phyloP scores from a whole-genome alignment of 2,329 filamentous ascomycete genomes.

The Monilinia fructigena region DNA sequence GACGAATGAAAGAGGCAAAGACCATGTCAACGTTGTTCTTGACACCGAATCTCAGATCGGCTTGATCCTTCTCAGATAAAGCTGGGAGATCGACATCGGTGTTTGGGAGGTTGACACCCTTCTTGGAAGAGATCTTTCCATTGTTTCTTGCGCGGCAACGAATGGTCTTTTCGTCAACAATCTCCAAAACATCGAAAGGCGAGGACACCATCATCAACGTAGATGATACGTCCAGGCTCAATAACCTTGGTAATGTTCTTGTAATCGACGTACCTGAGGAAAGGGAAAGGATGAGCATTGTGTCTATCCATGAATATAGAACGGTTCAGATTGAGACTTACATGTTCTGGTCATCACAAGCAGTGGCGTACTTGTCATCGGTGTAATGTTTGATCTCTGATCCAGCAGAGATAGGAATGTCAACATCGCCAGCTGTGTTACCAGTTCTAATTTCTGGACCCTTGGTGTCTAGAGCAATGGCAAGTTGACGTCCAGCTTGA shows the following conservation, averaged over 20 bases:
- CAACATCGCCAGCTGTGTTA: conserved; percentile 67
- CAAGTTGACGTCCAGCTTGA: conserved; percentile 80
- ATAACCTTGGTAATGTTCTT: conserved; percentile 99
- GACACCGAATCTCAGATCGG: conserved; percentile 89
- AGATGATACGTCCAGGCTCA: conserved; percentile 84
- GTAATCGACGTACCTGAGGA: conserved; percentile 86
- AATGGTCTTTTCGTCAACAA: conserved; percentile 86
- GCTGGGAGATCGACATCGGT: conserved; percentile 97
- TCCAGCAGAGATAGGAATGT: conserved; percentile 79
- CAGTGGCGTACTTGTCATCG: conserved; percentile 84
- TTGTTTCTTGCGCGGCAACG: conserved; percentile 90
- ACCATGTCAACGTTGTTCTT: conserved; percentile 99
- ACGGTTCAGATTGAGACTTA: conserved; percentile 47
- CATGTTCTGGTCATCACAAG: conserved; percentile 91
- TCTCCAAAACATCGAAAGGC: conserved; percentile 92
- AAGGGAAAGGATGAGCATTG: conserved; percentile 1
- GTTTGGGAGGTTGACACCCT: conserved; percentile 98
- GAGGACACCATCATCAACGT: conserved; percentile 96
- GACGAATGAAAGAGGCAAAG: conserved; percentile 97
- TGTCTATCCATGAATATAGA: neutral
- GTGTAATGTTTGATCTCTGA: conserved; percentile 92
- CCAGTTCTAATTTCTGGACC: conserved; percentile 85
- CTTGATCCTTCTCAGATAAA: conserved; percentile 97
- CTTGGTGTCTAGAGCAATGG: conserved; percentile 86
- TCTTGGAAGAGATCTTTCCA: conserved; percentile 96